These are phyloP conservation scores for Diatrype stigma DNA, from an alignment of 2,329 filamentous ascomycete species.

Conservation along the genomic window DNA sequence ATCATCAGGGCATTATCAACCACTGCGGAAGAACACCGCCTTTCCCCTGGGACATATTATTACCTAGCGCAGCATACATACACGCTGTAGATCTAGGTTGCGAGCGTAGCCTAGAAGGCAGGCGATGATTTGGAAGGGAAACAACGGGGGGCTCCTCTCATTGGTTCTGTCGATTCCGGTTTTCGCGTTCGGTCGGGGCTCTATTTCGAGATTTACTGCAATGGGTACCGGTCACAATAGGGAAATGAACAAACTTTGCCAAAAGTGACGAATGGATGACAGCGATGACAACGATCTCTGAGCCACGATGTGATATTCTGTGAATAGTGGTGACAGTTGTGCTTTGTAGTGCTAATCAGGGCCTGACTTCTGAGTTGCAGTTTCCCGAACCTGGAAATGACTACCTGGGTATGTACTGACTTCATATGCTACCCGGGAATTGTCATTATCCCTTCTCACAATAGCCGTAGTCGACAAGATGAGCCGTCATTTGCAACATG, in stretches of 20 bases:
- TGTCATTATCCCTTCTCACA: no score
- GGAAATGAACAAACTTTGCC: conserved; percentile 20
- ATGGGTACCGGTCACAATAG: conserved; percentile 33
- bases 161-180: conserved; percentile 2
- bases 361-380: no score
- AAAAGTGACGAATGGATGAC: conserved; percentile 22
- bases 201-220: conserved; percentile 29
- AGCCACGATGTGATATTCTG: not conserved
- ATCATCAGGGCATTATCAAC: no score
- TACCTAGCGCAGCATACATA: not conserved
- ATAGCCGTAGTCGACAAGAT: no score
- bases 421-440: no score
- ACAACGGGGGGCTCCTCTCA: conserved; percentile 6
- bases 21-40: not conserved
- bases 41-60: not conserved
- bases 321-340: no score
- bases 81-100: not conserved
- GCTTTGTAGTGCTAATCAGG: no score
- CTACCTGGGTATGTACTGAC: no score
- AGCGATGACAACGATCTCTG: not conserved
- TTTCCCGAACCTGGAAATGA: no score
- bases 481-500: no score
- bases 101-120: not conserved
- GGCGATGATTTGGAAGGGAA: conserved; percentile 1
- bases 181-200: conserved; percentile 12